Base-by-base conservation (phyloP, 164 flowering plant genomes). In the Buxus sempervirens region DNA sequence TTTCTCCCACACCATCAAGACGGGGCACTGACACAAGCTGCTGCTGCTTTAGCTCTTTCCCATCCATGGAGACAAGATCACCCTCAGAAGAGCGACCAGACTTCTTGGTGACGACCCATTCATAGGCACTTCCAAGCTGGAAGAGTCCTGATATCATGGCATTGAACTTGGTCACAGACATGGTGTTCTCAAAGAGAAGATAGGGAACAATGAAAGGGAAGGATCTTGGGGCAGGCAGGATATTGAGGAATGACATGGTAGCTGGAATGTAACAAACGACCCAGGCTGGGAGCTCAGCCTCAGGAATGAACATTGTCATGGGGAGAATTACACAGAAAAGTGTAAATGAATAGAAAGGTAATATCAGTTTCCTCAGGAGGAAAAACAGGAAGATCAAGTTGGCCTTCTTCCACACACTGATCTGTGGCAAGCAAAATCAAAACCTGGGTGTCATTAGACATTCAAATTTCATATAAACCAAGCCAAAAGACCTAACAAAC, bases 91-190 rank as follows among this genome's bases (percentile, higher is more conserved):
- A 95, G 3, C 98, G 95, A 6, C 98, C 98, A 0, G 96, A 92
- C 75, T 95, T 95, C 84, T 95, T 95, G 23, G 99, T 95, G 53
- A 95, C 99, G 12, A 95, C 98, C 99, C 99, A 95, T 57, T 95
- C 99, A 14, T 95, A 95, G 4, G 99, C 97, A 72, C 97, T 95
- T 13, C 99, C 99, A 0, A 95, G 91, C 78, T 95, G 99, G 82
- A 95, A 95, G 19, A 95, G 82, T 18, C 99, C 99, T 0, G 98
- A 94, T 65, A 94, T 76, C 98, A 94, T 94, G 70, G 98, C 98
- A 60, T 88, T 94, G 82, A 94, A 95, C 78, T 95, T 95, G 73
- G 99, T 95, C 26, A 95, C 98, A 0, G 99, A 95, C 98, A 95
- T 95, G 28, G 98, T 94, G 81, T 95, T 95, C 80, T 95, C 98